These are phyloP conservation scores for Cladosporium sp. DNA, from an alignment of 2,329 filamentous ascomycete species.

Conservation along the genomic window DNA sequence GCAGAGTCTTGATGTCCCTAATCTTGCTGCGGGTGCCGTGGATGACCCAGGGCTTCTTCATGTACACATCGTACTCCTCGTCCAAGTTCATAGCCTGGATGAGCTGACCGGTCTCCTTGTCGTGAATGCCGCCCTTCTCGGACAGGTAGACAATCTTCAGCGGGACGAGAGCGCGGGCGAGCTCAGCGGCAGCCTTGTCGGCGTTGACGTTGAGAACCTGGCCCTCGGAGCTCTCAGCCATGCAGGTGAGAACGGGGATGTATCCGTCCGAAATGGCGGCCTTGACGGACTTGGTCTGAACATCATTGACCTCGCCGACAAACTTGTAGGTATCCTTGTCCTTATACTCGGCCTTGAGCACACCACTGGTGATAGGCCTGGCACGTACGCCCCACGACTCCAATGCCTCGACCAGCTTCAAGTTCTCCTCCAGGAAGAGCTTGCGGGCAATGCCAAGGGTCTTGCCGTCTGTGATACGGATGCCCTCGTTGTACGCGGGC, in stretches of 20 bases:
- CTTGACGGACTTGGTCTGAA: slow-evolving; percentile 88
- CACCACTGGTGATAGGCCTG: slow-evolving; percentile 81
- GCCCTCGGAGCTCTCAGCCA: slow-evolving; percentile 89
- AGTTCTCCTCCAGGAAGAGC: slow-evolving; percentile 92
- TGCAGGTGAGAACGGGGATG: slow-evolving; percentile 89
- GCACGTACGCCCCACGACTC: slow-evolving; percentile 87
- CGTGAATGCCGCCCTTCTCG: slow-evolving; percentile 94
- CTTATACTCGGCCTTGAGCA: slow-evolving; percentile 89
- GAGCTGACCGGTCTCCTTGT: slow-evolving; percentile 89
- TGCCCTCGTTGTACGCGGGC: slow-evolving; percentile 94
- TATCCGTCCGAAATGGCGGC: slow-evolving; percentile 86
- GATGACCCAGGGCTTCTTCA: slow-evolving; percentile 91
- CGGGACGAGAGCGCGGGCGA: slow-evolving; percentile 83
- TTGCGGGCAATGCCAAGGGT: slow-evolving; percentile 86
- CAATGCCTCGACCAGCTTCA: slow-evolving; percentile 84
- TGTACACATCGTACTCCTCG: slow-evolving; percentile 89
- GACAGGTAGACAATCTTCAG: slow-evolving; percentile 98
- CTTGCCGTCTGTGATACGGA: slow-evolving; percentile 92
- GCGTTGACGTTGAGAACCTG: slow-evolving; percentile 97
- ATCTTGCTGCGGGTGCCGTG: slow-evolving; percentile 97
- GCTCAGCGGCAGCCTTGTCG: slow-evolving; percentile 90
- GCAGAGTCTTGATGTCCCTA: slow-evolving; percentile 90
- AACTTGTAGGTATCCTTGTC: slow-evolving; percentile 95
- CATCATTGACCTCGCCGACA: slow-evolving; percentile 90
- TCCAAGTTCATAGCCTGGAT: slow-evolving; percentile 97